Evolutionary conservation across 2,329 filamentous ascomycete species (phyloP).

Genomic region (Apiospora rasikravindrae): DNA sequence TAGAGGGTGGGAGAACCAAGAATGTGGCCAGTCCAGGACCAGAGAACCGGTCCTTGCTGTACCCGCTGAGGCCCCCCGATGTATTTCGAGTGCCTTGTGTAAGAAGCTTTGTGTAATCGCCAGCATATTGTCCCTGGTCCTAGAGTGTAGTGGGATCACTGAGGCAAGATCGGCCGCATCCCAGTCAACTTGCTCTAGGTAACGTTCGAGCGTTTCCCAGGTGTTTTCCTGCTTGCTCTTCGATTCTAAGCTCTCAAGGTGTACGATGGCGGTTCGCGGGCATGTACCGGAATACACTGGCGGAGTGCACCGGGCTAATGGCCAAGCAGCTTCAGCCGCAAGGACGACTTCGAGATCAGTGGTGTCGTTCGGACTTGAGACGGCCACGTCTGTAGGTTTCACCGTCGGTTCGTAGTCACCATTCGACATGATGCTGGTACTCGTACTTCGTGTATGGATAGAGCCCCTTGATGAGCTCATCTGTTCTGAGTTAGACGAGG

Average conservation of each 20-base stretch:
- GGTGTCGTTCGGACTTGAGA: slow-evolving; percentile 36
- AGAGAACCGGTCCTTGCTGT: slow-evolving; percentile 48
- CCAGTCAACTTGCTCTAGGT: slow-evolving; percentile 45
- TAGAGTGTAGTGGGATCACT: slow-evolving; percentile 50
- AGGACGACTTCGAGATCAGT: slow-evolving; percentile 54
- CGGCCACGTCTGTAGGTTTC: slow-evolving; percentile 36
- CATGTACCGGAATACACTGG: slow-evolving; percentile 50
- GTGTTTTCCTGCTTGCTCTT: slow-evolving; percentile 54
- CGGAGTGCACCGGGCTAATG: slow-evolving; percentile 56
- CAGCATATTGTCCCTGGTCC: slow-evolving; percentile 71
- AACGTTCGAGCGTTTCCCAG: slow-evolving; percentile 52
- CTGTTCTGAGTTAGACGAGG: slow-evolving; percentile 49
- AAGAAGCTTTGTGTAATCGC: slow-evolving; percentile 74
- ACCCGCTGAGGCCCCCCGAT: slow-evolving; percentile 53
- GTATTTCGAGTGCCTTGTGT: slow-evolving; percentile 72
- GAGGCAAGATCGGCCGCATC: slow-evolving; percentile 44
- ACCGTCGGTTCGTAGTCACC: slow-evolving; percentile 42
- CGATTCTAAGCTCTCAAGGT: slow-evolving; percentile 56
- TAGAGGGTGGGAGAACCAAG: slow-evolving; percentile 67
- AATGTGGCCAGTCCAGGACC: slow-evolving; percentile 63
- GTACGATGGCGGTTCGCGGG: slow-evolving; percentile 55
- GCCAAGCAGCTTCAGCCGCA: slow-evolving; percentile 56
- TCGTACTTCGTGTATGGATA: slow-evolving; percentile 53
- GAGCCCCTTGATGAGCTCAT: slow-evolving; percentile 50
- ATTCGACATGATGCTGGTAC: slow-evolving; percentile 54